Conservation (phyloP, 192 early-diverging fungal genomes). For the Diversispora epigaea region DNA sequence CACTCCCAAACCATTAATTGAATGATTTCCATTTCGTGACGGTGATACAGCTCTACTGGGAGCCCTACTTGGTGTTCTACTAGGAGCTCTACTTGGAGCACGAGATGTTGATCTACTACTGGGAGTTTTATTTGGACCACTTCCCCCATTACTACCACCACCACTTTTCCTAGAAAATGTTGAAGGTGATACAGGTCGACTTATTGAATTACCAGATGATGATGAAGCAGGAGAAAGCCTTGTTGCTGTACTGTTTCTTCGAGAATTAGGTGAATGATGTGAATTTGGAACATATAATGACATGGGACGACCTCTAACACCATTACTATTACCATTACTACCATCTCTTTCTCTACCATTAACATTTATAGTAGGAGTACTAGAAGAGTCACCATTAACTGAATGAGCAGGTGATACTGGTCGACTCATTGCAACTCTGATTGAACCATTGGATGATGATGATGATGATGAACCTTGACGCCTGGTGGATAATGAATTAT, state of each 20-base stretch:
- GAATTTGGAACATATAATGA: neutral
- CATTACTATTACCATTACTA: too few relatives aligned
- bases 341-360: too few relatives aligned
- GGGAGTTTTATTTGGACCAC: neutral
- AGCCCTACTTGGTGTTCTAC: neutral
- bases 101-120: slow-evolving; percentile 2
- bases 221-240: neutral
- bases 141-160: neutral
- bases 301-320: neutral
- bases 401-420: slow-evolving; percentile 4
- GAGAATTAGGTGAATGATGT: neutral
- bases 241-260: neutral
- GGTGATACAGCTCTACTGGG: neutral
- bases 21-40: neutral
- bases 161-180: neutral
- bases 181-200: slow-evolving; percentile 24
- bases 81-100: neutral
- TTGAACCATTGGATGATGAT: too few relatives aligned
- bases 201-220: neutral
- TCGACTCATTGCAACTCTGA: neutral
- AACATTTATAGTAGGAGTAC: neutral
- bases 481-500: neutral
- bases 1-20: neutral
- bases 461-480: neutral
- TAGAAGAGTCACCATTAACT: neutral